These are phyloP conservation scores for Arthroderma sp. DNA, from an alignment of 2,329 filamentous ascomycete genomes.

Conservation along the genomic window DNA sequence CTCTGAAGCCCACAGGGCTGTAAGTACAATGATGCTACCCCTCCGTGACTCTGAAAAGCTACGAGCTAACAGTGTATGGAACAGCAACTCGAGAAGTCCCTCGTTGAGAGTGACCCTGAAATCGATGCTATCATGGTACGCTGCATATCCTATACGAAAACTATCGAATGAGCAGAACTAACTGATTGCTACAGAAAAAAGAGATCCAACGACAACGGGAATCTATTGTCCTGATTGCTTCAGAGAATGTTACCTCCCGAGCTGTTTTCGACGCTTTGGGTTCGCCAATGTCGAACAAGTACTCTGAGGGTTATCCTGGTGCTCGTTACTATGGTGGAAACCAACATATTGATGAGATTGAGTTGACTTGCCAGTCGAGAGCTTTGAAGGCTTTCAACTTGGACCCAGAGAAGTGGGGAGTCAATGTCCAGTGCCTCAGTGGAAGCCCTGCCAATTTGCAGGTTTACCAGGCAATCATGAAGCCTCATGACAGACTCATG, in stretches of 20 bases:
- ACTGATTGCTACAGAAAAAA: slow-evolving; percentile 48
- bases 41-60: slow-evolving; percentile 3
- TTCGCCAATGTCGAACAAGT: slow-evolving; percentile 95
- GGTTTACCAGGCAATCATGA: slow-evolving; percentile 90
- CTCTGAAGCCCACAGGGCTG: slow-evolving; percentile 52
- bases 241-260: slow-evolving; percentile 97
- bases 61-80: slow-evolving; percentile 21
- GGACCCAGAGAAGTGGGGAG: slow-evolving; percentile 83
- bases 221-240: slow-evolving; percentile 96
- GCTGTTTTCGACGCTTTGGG: slow-evolving; percentile 96
- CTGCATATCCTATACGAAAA: slow-evolving; percentile 7
- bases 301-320: slow-evolving; percentile 96
- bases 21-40: slow-evolving; percentile 27
- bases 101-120: slow-evolving; percentile 83
- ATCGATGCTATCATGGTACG: slow-evolving; percentile 92
- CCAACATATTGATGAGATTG: slow-evolving; percentile 94
- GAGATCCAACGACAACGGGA: slow-evolving; percentile 96
- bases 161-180: not conserved
- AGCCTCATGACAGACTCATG: slow-evolving; percentile 91
- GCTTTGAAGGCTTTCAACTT: slow-evolving; percentile 84
- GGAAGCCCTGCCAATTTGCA: slow-evolving; percentile 94
- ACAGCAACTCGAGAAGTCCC: slow-evolving; percentile 90
- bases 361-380: slow-evolving; percentile 86
- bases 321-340: slow-evolving; percentile 99
- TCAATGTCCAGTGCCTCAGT: slow-evolving; percentile 91